These are phyloP conservation scores for Pyrenophora tritici-repentis DNA, from an alignment of 2,329 filamentous ascomycete genomes.

Conservation along the genomic window DNA sequence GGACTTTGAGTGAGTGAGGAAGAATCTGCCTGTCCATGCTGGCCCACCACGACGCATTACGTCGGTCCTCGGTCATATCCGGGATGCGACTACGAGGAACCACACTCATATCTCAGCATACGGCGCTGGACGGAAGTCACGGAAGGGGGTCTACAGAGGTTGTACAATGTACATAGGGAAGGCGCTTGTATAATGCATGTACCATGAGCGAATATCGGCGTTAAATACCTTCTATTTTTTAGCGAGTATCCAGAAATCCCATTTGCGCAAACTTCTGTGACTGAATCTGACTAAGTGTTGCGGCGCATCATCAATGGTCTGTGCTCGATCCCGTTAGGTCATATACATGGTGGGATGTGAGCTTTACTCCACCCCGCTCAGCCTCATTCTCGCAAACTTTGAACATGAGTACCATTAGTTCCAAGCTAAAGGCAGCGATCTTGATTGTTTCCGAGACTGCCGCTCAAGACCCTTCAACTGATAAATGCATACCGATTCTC, in stretches of 20 bases:
- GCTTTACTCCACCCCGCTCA: conserved; percentile 25
- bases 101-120: conserved; percentile 18
- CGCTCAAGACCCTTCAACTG: conserved; percentile 75
- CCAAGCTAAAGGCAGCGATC: conserved; percentile 71
- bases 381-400: conserved; percentile 18
- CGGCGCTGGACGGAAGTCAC: conserved; percentile 9
- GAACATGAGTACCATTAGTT: conserved; percentile 41
- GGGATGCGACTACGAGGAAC: conserved; percentile 4
- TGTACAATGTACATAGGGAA: conserved; percentile 41
- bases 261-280: background rate
- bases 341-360: conserved; percentile 21
- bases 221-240: conserved; percentile 29
- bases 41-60: background rate
- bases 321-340: conserved; percentile 14
- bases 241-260: background rate
- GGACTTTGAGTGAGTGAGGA: conserved; percentile 63
- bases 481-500: conserved; percentile 71
- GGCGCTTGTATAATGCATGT: conserved; percentile 47
- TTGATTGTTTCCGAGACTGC: conserved; percentile 92
- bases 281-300: conserved; percentile 7
- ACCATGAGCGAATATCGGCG: conserved; percentile 39
- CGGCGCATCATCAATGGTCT: conserved; percentile 18
- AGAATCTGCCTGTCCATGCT: background rate
- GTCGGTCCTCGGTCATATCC: conserved; percentile 1
- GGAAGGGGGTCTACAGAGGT: conserved; percentile 11